These are phyloP conservation scores for Magnusiomyces tetraspermus DNA, from an alignment of 1,139 yeast genomes.

Conservation along the genomic window DNA sequence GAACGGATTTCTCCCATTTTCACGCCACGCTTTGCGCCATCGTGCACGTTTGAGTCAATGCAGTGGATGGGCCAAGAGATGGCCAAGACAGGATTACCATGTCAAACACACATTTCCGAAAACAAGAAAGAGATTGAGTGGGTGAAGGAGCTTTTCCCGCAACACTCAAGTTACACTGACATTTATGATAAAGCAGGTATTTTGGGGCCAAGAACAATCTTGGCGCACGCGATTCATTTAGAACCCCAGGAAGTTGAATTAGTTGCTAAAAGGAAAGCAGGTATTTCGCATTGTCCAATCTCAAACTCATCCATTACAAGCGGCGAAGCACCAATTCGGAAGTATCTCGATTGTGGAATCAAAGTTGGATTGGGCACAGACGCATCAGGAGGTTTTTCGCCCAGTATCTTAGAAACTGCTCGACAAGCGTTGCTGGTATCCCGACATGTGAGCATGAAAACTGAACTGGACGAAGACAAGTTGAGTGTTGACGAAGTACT, in stretches of 20 bases:
- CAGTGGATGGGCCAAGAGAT: constrained; percentile 56
- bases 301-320: constrained; percentile 83
- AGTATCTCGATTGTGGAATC: constrained; percentile 54
- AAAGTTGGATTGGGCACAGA: constrained; percentile 88
- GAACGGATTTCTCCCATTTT: constrained; percentile 57
- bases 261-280: constrained; percentile 47
- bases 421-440: constrained; percentile 76
- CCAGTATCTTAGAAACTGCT: constrained; percentile 66
- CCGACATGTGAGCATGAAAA: constrained; percentile 67
- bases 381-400: constrained; percentile 83
- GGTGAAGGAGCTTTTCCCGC: constrained; percentile 69
- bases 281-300: constrained; percentile 89
- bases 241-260: constrained; percentile 52
- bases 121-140: constrained; percentile 64
- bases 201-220: constrained; percentile 54
- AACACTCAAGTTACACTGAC: constrained; percentile 56
- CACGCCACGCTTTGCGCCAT: constrained; percentile 93
- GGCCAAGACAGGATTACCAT: constrained; percentile 43
- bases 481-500: constrained; percentile 63
- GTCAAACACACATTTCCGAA: constrained; percentile 88
- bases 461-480: constrained; percentile 39
- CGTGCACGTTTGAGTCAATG: constrained; percentile 60
- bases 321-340: constrained; percentile 80
- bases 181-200: constrained; percentile 63
- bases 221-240: constrained; percentile 86